Conservation (phyloP, 2,329 filamentous ascomycete species). For the Fusarium robinianum region DNA sequence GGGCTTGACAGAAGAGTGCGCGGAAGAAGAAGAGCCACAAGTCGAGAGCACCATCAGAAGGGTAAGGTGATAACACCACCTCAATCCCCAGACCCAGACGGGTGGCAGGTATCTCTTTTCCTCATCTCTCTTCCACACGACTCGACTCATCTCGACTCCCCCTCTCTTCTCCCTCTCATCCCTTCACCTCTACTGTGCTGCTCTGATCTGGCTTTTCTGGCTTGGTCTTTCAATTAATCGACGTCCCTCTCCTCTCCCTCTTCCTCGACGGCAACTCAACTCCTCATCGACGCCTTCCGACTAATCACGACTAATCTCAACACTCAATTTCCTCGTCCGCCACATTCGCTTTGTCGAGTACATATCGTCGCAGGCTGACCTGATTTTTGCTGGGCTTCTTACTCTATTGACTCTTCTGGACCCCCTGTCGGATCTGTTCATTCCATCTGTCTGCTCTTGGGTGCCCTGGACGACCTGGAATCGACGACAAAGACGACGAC, state of each 20-base stretch:
- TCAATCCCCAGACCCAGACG: constrained; percentile 35
- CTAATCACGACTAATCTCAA: constrained; percentile 5
- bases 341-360: constrained; percentile 12
- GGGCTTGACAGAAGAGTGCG: constrained; percentile 16
- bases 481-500: constrained; percentile 13
- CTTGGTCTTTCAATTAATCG: constrained; percentile 20
- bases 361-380: constrained; percentile 9
- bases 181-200: not conserved
- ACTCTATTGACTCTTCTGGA: not conserved
- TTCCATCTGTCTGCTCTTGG: constrained; percentile 23
- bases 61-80: constrained; percentile 38
- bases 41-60: constrained; percentile 19
- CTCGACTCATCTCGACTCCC: constrained; percentile 18
- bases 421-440: constrained; percentile 8
- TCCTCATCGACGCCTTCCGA: constrained; percentile 8
- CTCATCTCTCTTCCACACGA: constrained; percentile 21
- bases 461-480: too few species aligned
- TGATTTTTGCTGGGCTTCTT: constrained; percentile 8
- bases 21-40: constrained; percentile 22
- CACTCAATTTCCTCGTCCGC: constrained; percentile 10
- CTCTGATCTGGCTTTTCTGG: constrained; percentile 10
- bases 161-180: constrained; percentile 5
- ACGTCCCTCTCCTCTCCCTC: constrained; percentile 9
- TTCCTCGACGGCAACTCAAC: too few species aligned
- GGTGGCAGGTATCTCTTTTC: constrained; percentile 21